phyloP scores from a whole-genome alignment of 306 rosid genomes.

The Vicia faba region DNA sequence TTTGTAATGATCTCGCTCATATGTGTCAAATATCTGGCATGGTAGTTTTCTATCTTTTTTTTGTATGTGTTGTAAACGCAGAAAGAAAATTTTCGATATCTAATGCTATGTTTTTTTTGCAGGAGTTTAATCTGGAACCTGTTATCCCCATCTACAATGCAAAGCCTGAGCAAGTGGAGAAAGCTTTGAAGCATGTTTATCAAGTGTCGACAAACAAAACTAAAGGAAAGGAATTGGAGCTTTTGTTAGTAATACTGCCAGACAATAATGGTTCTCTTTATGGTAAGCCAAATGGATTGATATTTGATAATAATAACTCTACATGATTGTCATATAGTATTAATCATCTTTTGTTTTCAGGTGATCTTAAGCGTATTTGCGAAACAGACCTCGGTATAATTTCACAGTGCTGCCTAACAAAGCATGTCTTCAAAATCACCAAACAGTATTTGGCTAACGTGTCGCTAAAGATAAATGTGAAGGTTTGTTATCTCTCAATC shows the following conservation, averaged over 20 bases:
- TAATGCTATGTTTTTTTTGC: slow-evolving; percentile 5
- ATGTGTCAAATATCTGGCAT: slow-evolving; percentile 99
- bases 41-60: slow-evolving; percentile 51
- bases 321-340: neutral
- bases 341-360: slow-evolving; percentile 45
- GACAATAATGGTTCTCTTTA: slow-evolving; percentile 91
- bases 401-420: slow-evolving; percentile 54
- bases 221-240: slow-evolving; percentile 80
- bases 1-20: slow-evolving; percentile 80
- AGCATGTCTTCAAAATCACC: slow-evolving; percentile 3
- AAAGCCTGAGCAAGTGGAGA: slow-evolving; percentile 88
- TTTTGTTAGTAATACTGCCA: slow-evolving; percentile 82
- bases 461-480: no score
- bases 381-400: slow-evolving; percentile 97
- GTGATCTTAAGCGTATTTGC: slow-evolving; percentile 88
- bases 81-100: neutral
- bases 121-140: slow-evolving; percentile 79
- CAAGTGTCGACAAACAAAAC: slow-evolving; percentile 65
- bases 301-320: slow-evolving; percentile 5
- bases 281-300: slow-evolving; percentile 48
- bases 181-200: slow-evolving; percentile 65
- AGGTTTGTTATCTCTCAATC: no score
- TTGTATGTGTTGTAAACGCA: slow-evolving; percentile 11
- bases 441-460: slow-evolving; percentile 3
- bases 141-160: slow-evolving; percentile 62